phyloP scores from a whole-genome alignment of 108 stramenopile species.

The Cylindrotheca closterium region DNA sequence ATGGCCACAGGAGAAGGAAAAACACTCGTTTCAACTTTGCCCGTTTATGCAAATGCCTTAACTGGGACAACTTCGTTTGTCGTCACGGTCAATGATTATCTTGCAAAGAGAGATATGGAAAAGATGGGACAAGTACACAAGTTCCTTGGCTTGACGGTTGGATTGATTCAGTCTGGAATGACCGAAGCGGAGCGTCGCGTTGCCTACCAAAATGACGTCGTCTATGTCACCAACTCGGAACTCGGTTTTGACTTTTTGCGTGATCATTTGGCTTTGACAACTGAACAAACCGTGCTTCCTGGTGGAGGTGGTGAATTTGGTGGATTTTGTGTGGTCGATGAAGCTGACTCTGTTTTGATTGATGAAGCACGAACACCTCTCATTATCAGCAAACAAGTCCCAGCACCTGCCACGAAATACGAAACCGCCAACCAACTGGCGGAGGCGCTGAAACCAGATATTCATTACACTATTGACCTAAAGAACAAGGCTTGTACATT shows the following conservation, averaged over 20 bases:
- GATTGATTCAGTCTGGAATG: slow-evolving; percentile 89
- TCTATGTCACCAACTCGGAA: slow-evolving; percentile 95
- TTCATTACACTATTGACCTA: slow-evolving; percentile 91
- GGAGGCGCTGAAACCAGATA: slow-evolving; percentile 71
- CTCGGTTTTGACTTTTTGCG: slow-evolving; percentile 95
- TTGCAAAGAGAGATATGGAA: slow-evolving; percentile 93
- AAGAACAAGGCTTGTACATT: slow-evolving; percentile 89
- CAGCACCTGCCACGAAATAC: slow-evolving; percentile 83
- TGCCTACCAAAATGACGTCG: slow-evolving; percentile 92
- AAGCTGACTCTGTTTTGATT: slow-evolving; percentile 96
- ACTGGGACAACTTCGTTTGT: slow-evolving; percentile 74
- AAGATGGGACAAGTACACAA: slow-evolving; percentile 94
- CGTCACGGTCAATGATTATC: slow-evolving; percentile 95
- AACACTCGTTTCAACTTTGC: slow-evolving; percentile 90
- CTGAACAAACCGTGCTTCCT: slow-evolving; percentile 82
- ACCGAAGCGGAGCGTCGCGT: slow-evolving; percentile 72
- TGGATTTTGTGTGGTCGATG: slow-evolving; percentile 94
- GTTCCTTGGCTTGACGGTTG: slow-evolving; percentile 91
- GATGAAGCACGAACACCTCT: slow-evolving; percentile 95
- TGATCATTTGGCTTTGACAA: slow-evolving; percentile 81
- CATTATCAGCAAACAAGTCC: slow-evolving; percentile 92
- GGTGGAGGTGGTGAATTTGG: slow-evolving; percentile 67
- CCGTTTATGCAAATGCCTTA: slow-evolving; percentile 85
- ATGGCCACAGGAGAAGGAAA: slow-evolving; percentile 99
- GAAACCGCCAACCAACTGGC: slow-evolving; percentile 73